Conservation (phyloP, 192 early-diverging fungal species). For the Coemansia sp. region DNA sequence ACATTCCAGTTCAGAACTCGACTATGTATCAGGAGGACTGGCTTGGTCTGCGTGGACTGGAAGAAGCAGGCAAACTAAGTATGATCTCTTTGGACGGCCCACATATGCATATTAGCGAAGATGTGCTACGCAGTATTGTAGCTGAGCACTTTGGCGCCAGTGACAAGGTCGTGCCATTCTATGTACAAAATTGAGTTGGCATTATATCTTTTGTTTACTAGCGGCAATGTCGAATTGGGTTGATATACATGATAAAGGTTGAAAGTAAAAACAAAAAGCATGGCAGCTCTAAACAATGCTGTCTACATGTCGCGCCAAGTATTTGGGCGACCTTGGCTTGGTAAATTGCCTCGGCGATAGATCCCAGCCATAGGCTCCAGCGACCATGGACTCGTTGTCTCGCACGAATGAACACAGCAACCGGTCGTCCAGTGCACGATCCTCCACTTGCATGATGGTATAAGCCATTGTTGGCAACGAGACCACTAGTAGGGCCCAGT, state of each 20-base stretch:
- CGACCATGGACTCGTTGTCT: conserved; percentile 18
- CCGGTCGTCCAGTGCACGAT: conserved; percentile 40
- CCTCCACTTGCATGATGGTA: conserved; percentile 34
- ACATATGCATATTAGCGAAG: conserved; percentile 48
- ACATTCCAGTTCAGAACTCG: conserved; percentile 60
- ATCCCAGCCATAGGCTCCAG: conserved; percentile 14
- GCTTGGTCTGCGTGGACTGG: conserved; percentile 66
- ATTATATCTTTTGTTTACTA: background rate
- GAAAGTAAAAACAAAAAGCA: background rate
- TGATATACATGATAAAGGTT: background rate
- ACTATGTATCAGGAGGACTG: conserved; percentile 70
- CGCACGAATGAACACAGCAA: conserved; percentile 23
- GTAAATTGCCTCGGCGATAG: conserved; percentile 1
- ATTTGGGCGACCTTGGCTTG: conserved; percentile 6
- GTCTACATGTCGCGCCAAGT: conserved; percentile 7
- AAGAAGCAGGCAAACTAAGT: conserved; percentile 45
- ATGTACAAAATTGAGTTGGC: conserved; percentile 6
- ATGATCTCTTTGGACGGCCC: conserved; percentile 34
- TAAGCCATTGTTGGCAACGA: conserved; percentile 48
- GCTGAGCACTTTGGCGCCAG: conserved; percentile 30
- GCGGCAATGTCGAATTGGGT: background rate
- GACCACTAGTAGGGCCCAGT: conserved; percentile 40
- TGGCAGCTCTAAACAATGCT: conserved; percentile 2
- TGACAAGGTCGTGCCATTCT: background rate
- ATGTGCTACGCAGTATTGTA: conserved; percentile 25